phyloP scores from a whole-genome alignment of 2,329 filamentous ascomycete genomes.

The Fusarium ramigenum region DNA sequence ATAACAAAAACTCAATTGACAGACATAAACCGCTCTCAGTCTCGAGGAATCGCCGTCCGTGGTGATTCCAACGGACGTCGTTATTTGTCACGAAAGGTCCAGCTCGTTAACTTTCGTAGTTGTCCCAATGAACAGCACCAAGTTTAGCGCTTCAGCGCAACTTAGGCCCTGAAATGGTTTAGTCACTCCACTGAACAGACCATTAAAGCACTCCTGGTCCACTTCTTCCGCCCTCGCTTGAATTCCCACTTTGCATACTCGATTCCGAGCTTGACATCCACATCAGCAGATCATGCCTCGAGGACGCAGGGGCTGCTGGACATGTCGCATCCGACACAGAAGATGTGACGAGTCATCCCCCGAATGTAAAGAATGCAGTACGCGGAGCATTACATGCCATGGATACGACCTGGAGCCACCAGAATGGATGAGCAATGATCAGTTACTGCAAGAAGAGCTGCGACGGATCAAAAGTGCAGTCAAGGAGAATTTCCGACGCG shows the following conservation, averaged over 20 bases:
- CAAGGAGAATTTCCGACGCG: constrained; percentile 37
- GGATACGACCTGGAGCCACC: constrained; percentile 47
- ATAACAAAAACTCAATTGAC: fast-evolving
- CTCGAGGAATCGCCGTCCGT: fast-evolving
- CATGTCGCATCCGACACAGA: constrained; percentile 43
- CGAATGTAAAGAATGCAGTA: constrained; percentile 38
- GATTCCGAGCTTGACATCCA: neutral
- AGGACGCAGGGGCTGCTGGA: constrained; percentile 42
- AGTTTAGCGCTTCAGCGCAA: neutral
- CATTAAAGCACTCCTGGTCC: neutral
- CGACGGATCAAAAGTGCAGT: constrained; percentile 37
- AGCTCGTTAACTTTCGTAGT: neutral
- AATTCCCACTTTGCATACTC: neutral
- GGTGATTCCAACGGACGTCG: neutral
- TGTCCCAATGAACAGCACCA: neutral
- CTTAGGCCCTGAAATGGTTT: neutral
- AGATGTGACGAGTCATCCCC: constrained; percentile 43
- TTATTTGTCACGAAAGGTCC: neutral
- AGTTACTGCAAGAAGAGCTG: constrained; percentile 43
- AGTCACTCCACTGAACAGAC: neutral
- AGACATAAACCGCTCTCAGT: neutral
- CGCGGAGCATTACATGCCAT: constrained; percentile 36
- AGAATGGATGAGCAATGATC: constrained; percentile 46
- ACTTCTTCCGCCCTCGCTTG: neutral
- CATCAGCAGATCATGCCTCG: neutral